A percentile compares a stretch with the other conserved stretches of the same genome.
These are phyloP conservation scores for Penicillium sp. DNA, from an alignment of 2,329 filamentous ascomycete genomes.

Conservation along the genomic window DNA sequence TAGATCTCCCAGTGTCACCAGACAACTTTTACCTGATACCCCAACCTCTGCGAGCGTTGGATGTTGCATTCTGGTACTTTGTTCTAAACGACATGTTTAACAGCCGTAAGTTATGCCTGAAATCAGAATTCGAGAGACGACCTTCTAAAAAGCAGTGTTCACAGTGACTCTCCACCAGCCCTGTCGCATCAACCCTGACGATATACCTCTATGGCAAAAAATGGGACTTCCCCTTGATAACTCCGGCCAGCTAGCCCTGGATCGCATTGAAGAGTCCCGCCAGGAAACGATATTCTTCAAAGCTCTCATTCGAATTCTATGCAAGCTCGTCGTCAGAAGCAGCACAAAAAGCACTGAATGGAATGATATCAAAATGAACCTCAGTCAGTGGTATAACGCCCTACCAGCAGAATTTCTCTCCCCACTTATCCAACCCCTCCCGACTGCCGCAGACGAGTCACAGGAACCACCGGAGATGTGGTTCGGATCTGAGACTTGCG, in stretches of 20 bases:
- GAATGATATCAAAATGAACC: slow-evolving; percentile 1
- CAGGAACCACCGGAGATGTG: slow-evolving; percentile 11
- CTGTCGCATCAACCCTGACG: slow-evolving; percentile 3
- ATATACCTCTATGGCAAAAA: slow-evolving; percentile 8
- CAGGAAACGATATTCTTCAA: slow-evolving; percentile 1
- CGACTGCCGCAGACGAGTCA: not conserved
- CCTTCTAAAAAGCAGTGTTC: too few relatives aligned
- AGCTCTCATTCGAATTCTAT: slow-evolving; percentile 9
- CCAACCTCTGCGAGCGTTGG: slow-evolving; percentile 8
- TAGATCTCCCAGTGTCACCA: not conserved
- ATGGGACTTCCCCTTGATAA: slow-evolving; percentile 12
- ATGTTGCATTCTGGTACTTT: slow-evolving; percentile 20
- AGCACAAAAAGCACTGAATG: not conserved
- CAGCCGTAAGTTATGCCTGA: slow-evolving; percentile 11
- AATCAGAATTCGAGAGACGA: too few relatives aligned
- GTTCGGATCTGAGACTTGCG: slow-evolving; percentile 19
- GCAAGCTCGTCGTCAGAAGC: slow-evolving; percentile 1
- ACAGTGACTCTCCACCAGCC: slow-evolving; percentile 4
- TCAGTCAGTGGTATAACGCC: slow-evolving; percentile 2
- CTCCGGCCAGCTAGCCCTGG: not conserved
- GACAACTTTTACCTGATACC: slow-evolving; percentile 1
- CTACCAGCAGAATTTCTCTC: slow-evolving; percentile 3
- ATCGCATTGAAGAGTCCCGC: slow-evolving; percentile 1
- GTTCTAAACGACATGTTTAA: slow-evolving; percentile 21
- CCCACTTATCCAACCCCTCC: slow-evolving; percentile 2